Evolutionary conservation across 2,329 filamentous ascomycete genomes (phyloP).

Genomic region (Penicillium sp.): DNA sequence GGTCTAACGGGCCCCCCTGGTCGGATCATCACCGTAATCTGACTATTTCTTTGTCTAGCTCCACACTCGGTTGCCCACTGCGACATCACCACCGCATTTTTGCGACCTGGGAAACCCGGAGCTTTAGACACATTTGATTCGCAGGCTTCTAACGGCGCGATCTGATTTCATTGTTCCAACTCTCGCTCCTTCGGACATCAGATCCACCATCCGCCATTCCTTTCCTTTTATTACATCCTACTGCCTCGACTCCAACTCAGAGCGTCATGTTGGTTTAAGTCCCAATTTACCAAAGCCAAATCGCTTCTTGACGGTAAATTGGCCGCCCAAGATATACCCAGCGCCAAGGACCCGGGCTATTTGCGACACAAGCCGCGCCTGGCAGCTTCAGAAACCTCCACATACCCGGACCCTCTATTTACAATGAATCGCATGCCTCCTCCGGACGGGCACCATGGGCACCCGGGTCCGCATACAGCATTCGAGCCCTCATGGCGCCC

Average conservation of each 20-base stretch:
- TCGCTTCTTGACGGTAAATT: not conserved
- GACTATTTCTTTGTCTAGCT: constrained; percentile 24
- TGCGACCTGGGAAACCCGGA: constrained; percentile 11
- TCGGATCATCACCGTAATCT: constrained; percentile 18
- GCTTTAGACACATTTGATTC: constrained; percentile 8
- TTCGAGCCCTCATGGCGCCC: constrained; percentile 37
- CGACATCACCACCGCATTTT: constrained; percentile 19
- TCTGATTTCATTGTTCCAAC: constrained; percentile 14
- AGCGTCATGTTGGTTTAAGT: constrained; percentile 6
- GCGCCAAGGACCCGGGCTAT: not conserved
- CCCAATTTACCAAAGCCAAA: not conserved
- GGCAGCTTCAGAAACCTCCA: not conserved
- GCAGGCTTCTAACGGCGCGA: constrained; percentile 8
- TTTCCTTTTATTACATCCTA: not conserved
- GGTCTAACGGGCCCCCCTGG: constrained; percentile 10
- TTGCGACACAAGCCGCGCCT: constrained; percentile 1
- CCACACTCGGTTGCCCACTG: constrained; percentile 12
- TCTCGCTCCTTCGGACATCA: not conserved
- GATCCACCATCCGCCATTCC: not conserved
- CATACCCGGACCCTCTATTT: not conserved
- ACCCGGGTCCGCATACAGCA: constrained; percentile 27
- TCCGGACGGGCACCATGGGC: constrained; percentile 31
- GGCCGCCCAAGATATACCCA: not conserved
- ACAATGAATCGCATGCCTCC: constrained; percentile 36
- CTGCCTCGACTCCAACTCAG: not conserved